Conservation (phyloP, 1,139 yeast genomes). For the Geotrichum bryndzae region DNA sequence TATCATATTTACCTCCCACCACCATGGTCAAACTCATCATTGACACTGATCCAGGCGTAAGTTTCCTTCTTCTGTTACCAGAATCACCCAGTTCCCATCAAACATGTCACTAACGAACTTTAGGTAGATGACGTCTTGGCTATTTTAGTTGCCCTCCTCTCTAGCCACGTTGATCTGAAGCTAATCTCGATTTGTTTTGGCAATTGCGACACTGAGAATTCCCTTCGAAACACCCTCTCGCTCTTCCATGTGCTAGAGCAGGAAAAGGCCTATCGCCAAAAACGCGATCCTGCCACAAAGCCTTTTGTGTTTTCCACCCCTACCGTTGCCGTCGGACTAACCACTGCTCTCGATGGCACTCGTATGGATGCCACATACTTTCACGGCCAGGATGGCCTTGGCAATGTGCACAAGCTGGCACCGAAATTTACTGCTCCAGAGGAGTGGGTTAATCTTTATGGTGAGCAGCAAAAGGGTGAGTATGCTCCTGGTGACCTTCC, state of each 20-base stretch:
- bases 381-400: conserved; percentile 41
- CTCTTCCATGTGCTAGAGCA: conserved; percentile 34
- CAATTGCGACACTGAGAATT: conserved; percentile 35
- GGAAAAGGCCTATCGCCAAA: conserved; percentile 23
- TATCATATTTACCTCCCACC: too few species aligned
- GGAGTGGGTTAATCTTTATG: conserved; percentile 29
- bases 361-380: conserved; percentile 38
- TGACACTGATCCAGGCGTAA: conserved; percentile 40
- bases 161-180: conserved; percentile 32
- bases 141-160: conserved; percentile 34
- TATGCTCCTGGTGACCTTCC: conserved; percentile 23
- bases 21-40: conserved; percentile 30
- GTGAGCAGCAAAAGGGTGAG: neutral
- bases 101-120: neutral
- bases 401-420: conserved; percentile 35
- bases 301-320: conserved; percentile 25
- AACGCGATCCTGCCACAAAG: conserved; percentile 21
- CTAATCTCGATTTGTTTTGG: conserved; percentile 40
- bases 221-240: conserved; percentile 36
- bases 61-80: conserved; percentile 9
- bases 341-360: conserved; percentile 32
- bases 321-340: conserved; percentile 34
- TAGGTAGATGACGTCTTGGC: conserved; percentile 40
- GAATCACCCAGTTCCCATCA: neutral
- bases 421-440: conserved; percentile 36